These are phyloP conservation scores for Hygrophorus pudorinus DNA, from an alignment of 768 basidiomycete genomes.

Conservation along the genomic window DNA sequence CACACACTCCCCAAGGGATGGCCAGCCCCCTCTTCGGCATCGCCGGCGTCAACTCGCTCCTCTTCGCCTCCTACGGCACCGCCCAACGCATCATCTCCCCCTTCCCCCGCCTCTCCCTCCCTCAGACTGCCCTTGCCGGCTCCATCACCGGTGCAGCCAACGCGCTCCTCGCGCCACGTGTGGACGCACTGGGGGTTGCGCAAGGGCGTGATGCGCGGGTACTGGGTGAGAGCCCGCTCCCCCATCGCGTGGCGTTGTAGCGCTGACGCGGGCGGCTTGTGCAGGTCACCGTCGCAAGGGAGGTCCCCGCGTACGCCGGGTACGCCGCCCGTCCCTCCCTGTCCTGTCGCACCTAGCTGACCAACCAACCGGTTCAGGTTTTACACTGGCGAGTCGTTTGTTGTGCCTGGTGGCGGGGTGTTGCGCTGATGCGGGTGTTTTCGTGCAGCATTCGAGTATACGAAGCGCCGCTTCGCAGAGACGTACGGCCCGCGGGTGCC, in stretches of 20 bases:
- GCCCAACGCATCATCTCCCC: constrained; percentile 81
- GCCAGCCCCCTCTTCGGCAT: constrained; percentile 85
- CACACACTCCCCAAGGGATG: constrained; percentile 50
- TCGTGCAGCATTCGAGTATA: constrained; percentile 74
- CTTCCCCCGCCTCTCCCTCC: constrained; percentile 72
- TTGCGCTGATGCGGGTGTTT: constrained; percentile 1
- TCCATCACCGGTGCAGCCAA: constrained; percentile 90
- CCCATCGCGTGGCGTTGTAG: not conserved
- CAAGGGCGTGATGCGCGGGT: constrained; percentile 91
- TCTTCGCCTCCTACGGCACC: constrained; percentile 85
- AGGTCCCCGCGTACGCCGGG: constrained; percentile 96
- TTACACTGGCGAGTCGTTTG: constrained; percentile 58
- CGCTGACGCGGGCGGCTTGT: not conserved
- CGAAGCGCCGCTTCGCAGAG: constrained; percentile 65
- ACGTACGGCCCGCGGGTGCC: constrained; percentile 61
- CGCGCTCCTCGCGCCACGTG: constrained; percentile 83
- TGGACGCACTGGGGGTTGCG: constrained; percentile 81
- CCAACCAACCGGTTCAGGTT: constrained; percentile 39
- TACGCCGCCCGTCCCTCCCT: constrained; percentile 23
- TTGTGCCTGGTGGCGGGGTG: not conserved
- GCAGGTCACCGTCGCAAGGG: constrained; percentile 82
- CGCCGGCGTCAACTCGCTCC: constrained; percentile 90
- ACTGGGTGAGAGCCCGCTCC: constrained; percentile 58
- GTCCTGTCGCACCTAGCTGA: no score
- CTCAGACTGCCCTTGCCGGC: constrained; percentile 76